Percentiles rank a stretch among this genome's conserved stretches.
phyloP scores from a whole-genome alignment of 208 protist species.

The Strigomonas culicis region DNA sequence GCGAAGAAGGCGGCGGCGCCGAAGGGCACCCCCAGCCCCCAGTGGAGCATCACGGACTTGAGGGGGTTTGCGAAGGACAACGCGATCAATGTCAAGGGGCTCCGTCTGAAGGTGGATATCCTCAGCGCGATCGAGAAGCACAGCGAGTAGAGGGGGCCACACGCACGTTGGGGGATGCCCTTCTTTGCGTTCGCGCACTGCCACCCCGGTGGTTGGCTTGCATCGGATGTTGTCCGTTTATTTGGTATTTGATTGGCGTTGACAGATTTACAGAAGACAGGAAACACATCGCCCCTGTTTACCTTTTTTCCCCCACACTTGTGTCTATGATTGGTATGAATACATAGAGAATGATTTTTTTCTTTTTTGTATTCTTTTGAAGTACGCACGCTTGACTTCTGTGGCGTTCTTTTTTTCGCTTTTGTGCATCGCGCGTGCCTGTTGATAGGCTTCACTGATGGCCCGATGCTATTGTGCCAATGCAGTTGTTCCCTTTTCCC shows the following conservation, averaged over 20 bases:
- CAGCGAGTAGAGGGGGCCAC: background rate
- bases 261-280: background rate
- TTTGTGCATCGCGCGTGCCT: background rate
- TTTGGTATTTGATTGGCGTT: background rate
- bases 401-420: background rate
- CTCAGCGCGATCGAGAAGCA: constrained; percentile 36
- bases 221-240: background rate
- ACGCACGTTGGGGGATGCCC: no score
- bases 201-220: background rate
- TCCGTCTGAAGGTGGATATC: constrained; percentile 56
- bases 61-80: constrained; percentile 66
- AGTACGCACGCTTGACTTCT: no score
- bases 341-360: background rate
- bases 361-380: background rate
- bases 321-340: background rate
- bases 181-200: no score
- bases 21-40: constrained; percentile 33
- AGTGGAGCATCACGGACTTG: constrained; percentile 63
- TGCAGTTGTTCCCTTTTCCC: no score
- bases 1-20: constrained; percentile 12
- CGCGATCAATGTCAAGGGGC: constrained; percentile 34
- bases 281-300: background rate
- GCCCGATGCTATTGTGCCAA: no score
- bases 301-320: constrained; percentile 5
- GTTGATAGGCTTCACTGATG: no score